phyloP scores from a whole-genome alignment of 2,329 filamentous ascomycete species.

The Stenocarpella maydis region DNA sequence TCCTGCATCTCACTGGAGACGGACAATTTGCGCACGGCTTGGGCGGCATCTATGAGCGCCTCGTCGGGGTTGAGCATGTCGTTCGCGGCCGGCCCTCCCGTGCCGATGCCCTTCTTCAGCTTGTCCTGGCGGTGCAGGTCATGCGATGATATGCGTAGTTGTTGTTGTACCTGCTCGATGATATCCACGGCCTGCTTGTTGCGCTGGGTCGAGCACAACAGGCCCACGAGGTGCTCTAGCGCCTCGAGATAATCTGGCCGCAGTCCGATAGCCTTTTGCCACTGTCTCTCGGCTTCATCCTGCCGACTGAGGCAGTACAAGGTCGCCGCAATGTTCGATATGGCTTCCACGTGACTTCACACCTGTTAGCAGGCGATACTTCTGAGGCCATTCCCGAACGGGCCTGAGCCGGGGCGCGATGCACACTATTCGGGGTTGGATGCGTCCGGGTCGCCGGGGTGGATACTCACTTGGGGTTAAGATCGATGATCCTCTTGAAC shows the following conservation, averaged over 20 bases:
- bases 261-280: constrained; percentile 83
- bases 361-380: constrained; percentile 37
- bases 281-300: constrained; percentile 84
- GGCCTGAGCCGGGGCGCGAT: not conserved
- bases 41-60: constrained; percentile 39
- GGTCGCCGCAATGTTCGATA: constrained; percentile 91
- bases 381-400: not conserved
- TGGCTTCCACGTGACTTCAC: constrained; percentile 84
- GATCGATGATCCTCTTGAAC: constrained; percentile 70
- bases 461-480: constrained; percentile 62
- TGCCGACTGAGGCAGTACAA: constrained; percentile 83
- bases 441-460: not conserved
- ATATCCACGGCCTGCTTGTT: constrained; percentile 86
- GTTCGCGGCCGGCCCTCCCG: constrained; percentile 36
- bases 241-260: constrained; percentile 93
- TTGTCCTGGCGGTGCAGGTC: constrained; percentile 40
- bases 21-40: constrained; percentile 33
- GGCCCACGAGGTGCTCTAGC: constrained; percentile 89
- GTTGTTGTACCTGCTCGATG: constrained; percentile 83
- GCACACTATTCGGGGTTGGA: not conserved
- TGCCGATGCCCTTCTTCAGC: constrained; percentile 37
- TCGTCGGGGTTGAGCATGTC: constrained; percentile 38
- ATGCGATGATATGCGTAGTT: constrained; percentile 60
- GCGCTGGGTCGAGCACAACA: constrained; percentile 83
- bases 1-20: constrained; percentile 30